Conservation (phyloP, 2,329 filamentous ascomycete species). For the Geoglossum cookeanum region DNA sequence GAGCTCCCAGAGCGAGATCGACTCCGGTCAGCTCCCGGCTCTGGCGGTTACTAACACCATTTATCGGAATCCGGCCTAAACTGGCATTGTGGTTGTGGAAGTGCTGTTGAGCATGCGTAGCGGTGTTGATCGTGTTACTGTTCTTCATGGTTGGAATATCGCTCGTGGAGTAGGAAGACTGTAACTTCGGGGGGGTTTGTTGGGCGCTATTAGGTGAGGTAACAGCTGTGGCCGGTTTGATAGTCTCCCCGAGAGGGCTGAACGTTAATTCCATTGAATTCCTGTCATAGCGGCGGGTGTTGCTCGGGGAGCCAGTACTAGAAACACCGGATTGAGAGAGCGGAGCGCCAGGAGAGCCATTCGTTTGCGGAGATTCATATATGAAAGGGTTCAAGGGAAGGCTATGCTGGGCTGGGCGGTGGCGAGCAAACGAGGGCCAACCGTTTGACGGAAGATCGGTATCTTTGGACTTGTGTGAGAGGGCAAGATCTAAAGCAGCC, state of each 20-base stretch:
- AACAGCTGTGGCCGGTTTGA: constrained; percentile 31
- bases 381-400: constrained; percentile 34
- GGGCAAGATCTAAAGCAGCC: constrained; percentile 61
- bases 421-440: constrained; percentile 46
- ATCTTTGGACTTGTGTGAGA: constrained; percentile 41
- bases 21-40: constrained; percentile 45
- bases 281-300: constrained; percentile 11
- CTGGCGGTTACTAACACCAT: constrained; percentile 46
- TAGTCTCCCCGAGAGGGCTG: constrained; percentile 10
- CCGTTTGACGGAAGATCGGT: constrained; percentile 33
- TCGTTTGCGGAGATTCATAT: constrained; percentile 8
- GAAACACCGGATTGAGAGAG: constrained; percentile 10
- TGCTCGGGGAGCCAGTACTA: constrained; percentile 7
- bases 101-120: constrained; percentile 40
- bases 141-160: constrained; percentile 76
- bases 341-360: constrained; percentile 13
- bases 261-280: constrained; percentile 9
- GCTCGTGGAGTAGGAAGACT: constrained; percentile 77
- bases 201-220: constrained; percentile 34
- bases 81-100: constrained; percentile 60
- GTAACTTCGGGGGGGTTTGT: constrained; percentile 52
- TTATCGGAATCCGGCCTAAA: constrained; percentile 57
- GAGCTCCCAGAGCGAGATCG: neutral
- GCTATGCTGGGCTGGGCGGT: constrained; percentile 44
- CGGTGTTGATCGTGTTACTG: constrained; percentile 33